A percentile compares a stretch with the other conserved stretches of the same genome.
Conservation (phyloP, 257 asterid species). For the Misopates orontium region DNA sequence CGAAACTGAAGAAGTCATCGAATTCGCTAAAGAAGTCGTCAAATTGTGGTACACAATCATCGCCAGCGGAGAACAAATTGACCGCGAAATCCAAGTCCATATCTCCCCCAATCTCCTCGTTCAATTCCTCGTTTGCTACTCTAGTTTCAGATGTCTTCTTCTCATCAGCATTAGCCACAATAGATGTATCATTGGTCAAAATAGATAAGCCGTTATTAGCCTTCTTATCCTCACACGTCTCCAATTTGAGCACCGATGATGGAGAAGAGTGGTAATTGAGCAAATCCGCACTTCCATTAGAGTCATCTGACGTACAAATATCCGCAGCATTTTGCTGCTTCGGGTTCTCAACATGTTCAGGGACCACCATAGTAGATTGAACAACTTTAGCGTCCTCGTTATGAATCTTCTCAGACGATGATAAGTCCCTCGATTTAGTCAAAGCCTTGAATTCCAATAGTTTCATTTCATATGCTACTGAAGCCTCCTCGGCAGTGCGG, state of each 20-base stretch:
- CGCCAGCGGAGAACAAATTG: no score
- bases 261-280: conserved; percentile 49
- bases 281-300: conserved; percentile 48
- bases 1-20: no score
- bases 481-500: conserved; percentile 68
- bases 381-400: not conserved
- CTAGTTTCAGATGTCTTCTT: conserved; percentile 20
- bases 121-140: no score
- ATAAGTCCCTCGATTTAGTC: conserved; percentile 32
- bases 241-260: conserved; percentile 50
- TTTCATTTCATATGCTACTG: conserved; percentile 62
- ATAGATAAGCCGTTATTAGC: no score
- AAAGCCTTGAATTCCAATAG: conserved; percentile 61
- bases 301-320: conserved; percentile 37
- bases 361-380: conserved; percentile 3
- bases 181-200: no score
- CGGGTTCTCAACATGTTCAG: conserved; percentile 19
- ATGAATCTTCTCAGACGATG: conserved; percentile 31
- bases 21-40: no score
- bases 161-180: conserved; percentile 15
- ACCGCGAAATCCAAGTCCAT: no score
- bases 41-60: no score
- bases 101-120: no score
- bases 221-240: conserved; percentile 21
- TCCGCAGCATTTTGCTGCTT: conserved; percentile 8